Conservation (phyloP, 1,284 basidiomycete species). For the Papiliotrema flavescens region DNA sequence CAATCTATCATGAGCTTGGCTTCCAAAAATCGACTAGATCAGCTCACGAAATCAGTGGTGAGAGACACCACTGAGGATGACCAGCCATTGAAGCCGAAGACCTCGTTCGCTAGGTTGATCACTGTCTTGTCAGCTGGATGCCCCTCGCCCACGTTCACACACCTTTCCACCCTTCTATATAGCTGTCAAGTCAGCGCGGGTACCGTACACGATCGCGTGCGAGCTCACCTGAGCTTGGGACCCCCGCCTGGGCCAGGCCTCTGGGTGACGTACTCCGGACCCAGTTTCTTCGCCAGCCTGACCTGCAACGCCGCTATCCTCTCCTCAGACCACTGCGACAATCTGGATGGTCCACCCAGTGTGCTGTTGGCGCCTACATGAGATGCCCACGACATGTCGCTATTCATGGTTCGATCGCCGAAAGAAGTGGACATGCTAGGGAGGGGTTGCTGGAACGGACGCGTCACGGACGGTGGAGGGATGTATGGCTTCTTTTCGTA, state of each 20-base stretch:
- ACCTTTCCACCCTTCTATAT: constrained; percentile 92
- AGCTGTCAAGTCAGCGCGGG: constrained; percentile 54
- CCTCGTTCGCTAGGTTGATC: constrained; percentile 93
- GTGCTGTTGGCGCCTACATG: constrained; percentile 9
- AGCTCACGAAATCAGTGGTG: constrained; percentile 60
- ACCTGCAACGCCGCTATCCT: constrained; percentile 72
- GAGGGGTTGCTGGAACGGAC: constrained; percentile 3
- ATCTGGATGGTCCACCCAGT: constrained; percentile 7
- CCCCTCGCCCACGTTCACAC: not conserved
- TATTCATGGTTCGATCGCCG: constrained; percentile 10
- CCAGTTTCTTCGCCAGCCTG: constrained; percentile 80
- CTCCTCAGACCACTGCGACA: constrained; percentile 51
- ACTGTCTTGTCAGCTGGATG: constrained; percentile 47
- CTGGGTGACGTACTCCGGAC: constrained; percentile 87
- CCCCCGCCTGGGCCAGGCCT: constrained; percentile 82
- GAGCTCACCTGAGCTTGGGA: constrained; percentile 60
- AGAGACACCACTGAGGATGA: constrained; percentile 76
- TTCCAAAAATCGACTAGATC: not conserved
- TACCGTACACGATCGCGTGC: not conserved
- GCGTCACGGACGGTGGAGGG: constrained; percentile 6
- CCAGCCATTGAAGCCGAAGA: constrained; percentile 99
- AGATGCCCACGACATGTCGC: constrained; percentile 15
- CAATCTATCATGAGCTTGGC: constrained; percentile 44
- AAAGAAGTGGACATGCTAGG: constrained; percentile 3
- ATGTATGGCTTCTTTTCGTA: constrained; percentile 22